Evolutionary conservation across 208 protist species (phyloP).

Genomic region (Trypanosoma cruzi): DNA sequence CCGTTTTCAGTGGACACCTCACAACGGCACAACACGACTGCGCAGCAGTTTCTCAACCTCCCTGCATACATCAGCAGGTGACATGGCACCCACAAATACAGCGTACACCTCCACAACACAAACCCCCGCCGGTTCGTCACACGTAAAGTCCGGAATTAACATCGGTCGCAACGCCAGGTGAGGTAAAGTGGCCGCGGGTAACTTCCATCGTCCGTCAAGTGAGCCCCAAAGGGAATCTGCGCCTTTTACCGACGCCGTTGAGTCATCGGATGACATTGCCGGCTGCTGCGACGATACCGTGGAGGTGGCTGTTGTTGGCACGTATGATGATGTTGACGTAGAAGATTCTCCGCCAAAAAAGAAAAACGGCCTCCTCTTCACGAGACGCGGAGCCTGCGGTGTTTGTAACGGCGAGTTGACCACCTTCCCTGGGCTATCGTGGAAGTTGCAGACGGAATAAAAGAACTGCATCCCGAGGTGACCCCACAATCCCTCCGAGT

Average conservation of each 20-base stretch:
- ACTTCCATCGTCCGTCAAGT: neutral
- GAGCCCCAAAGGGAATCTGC: slow-evolving; percentile 6
- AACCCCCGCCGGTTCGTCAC: slow-evolving; percentile 7
- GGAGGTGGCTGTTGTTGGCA: neutral
- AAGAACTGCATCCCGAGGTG: slow-evolving; percentile 34
- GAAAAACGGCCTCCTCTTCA: neutral
- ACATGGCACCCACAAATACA: slow-evolving; percentile 27
- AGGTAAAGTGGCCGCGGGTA: slow-evolving; percentile 1
- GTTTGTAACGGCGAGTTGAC: neutral
- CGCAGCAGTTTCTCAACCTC: slow-evolving; percentile 22
- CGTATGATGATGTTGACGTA: neutral
- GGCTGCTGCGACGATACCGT: too few species aligned
- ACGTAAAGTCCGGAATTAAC: slow-evolving; percentile 25
- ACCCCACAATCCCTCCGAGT: slow-evolving; percentile 27
- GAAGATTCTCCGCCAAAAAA: neutral
- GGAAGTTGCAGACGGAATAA: slow-evolving; percentile 17
- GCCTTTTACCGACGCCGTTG: neutral
- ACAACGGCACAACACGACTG: slow-evolving; percentile 9
- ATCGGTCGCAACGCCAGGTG: slow-evolving; percentile 26
- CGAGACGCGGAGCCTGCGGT: neutral
- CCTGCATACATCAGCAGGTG: slow-evolving; percentile 21
- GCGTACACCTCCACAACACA: slow-evolving; percentile 28
- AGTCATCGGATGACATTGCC: neutral
- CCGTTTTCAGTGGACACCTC: neutral
- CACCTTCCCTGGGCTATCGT: neutral